phyloP scores from a whole-genome alignment of 805 yeast species.

The Saturnispora serradocipensis region DNA sequence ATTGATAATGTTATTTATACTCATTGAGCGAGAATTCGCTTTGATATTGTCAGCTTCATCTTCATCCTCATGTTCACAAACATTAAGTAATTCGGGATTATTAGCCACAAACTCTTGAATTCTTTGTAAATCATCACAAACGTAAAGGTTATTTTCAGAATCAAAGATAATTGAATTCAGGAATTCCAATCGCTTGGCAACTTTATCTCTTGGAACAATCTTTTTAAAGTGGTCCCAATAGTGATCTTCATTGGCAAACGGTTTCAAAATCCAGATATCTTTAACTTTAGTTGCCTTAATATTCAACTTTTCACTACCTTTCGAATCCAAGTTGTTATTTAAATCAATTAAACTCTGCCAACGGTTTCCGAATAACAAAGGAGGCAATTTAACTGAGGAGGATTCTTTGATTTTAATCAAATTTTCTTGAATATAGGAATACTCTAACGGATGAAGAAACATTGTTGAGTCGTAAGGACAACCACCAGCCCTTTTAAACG shows the following conservation, averaged over 20 bases:
- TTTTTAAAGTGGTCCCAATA: constrained; percentile 14
- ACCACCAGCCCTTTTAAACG: constrained; percentile 14
- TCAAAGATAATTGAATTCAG: constrained; percentile 20
- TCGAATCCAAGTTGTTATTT: neutral
- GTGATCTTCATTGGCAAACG: constrained; percentile 15
- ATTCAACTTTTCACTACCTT: constrained; percentile 1
- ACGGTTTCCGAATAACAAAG: constrained; percentile 14
- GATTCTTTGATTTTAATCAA: constrained; percentile 7
- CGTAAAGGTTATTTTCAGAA: constrained; percentile 15
- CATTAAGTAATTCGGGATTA: constrained; percentile 4
- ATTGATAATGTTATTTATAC: neutral
- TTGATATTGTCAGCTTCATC: neutral
- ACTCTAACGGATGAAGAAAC: constrained; percentile 22
- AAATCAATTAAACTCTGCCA: constrained; percentile 9
- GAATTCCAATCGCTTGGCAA: constrained; percentile 12
- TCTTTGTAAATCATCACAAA: constrained; percentile 13
- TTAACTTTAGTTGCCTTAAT: constrained; percentile 13
- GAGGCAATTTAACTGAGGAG: constrained; percentile 10
- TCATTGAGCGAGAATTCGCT: neutral
- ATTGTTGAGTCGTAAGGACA: constrained; percentile 9
- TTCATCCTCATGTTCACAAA: constrained; percentile 11
- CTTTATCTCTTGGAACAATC: constrained; percentile 13
- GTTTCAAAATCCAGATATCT: constrained; percentile 10
- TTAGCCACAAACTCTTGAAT: constrained; percentile 6
- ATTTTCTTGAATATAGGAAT: constrained; percentile 16